Conservation (phyloP, 2,329 filamentous ascomycete genomes). For the Stagonosporopsis rhizophila region DNA sequence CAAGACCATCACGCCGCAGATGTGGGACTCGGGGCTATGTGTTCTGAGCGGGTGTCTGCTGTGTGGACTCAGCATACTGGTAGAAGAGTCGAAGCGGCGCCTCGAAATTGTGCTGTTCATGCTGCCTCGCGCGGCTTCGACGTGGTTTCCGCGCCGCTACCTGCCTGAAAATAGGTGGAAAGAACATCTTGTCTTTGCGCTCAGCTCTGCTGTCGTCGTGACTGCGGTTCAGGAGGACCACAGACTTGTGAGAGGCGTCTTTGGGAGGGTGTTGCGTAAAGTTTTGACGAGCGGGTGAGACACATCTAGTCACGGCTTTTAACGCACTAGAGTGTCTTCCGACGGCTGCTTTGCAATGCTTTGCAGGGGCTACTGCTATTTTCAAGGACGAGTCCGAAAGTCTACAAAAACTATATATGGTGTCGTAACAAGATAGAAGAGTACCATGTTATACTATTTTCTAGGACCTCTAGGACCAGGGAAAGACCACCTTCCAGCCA, state of each 20-base stretch:
- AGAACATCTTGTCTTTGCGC: slow-evolving; percentile 40
- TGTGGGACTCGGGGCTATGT: slow-evolving; percentile 70
- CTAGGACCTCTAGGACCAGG: too few relatives aligned
- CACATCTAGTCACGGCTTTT: too few relatives aligned
- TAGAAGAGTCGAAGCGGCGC: slow-evolving; percentile 70
- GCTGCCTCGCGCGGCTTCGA: slow-evolving; percentile 77
- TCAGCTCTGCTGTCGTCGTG: slow-evolving; percentile 42
- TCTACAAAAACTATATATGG: too few relatives aligned
- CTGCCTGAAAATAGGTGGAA: slow-evolving; percentile 37
- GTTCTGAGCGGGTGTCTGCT: slow-evolving; percentile 74
- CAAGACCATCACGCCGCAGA: slow-evolving; percentile 59
- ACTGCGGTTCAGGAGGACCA: slow-evolving; percentile 39
- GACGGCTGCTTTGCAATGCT: too few relatives aligned
- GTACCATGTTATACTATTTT: too few relatives aligned
- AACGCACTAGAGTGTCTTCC: too few relatives aligned
- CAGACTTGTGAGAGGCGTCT: slow-evolving; percentile 37
- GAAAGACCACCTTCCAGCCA: too few relatives aligned
- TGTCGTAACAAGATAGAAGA: too few relatives aligned
- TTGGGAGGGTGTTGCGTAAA: slow-evolving; percentile 34
- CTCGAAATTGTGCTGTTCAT: slow-evolving; percentile 84
- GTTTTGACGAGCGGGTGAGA: slow-evolving; percentile 28
- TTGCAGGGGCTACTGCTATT: too few relatives aligned
- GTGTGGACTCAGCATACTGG: slow-evolving; percentile 82
- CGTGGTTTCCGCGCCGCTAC: slow-evolving; percentile 76
- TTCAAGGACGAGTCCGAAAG: too few relatives aligned